These are phyloP conservation scores for Colletotrichum graminicola DNA, from an alignment of 2,329 filamentous ascomycete genomes.

Conservation along the genomic window DNA sequence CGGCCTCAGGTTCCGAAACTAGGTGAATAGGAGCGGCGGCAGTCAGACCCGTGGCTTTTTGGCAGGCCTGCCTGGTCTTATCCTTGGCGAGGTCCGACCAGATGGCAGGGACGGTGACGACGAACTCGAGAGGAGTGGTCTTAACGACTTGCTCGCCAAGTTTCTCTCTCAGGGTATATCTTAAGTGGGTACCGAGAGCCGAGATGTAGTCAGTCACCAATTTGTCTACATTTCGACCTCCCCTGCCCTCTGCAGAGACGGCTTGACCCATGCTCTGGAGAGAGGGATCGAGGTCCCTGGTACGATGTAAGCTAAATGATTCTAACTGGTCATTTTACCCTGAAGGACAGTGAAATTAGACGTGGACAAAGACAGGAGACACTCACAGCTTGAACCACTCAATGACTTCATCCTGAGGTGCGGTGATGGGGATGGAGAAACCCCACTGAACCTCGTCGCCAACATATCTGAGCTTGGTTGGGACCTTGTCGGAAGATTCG, in stretches of 20 bases:
- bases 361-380: constrained; percentile 10
- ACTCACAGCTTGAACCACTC: constrained; percentile 66
- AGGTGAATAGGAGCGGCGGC: constrained; percentile 55
- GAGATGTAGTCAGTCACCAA: constrained; percentile 63
- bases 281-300: constrained; percentile 54
- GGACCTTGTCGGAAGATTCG: constrained; percentile 61
- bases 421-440: constrained; percentile 59
- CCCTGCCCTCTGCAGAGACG: constrained; percentile 46
- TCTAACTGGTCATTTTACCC: too few relatives aligned
- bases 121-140: constrained; percentile 63
- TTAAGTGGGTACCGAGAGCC: constrained; percentile 62
- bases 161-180: constrained; percentile 57
- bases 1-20: constrained; percentile 66
- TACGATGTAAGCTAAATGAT: not conserved
- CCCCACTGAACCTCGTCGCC: constrained; percentile 62
- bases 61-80: constrained; percentile 60
- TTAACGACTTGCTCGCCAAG: constrained; percentile 57
- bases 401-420: constrained; percentile 54
- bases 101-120: constrained; percentile 70
- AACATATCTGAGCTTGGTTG: constrained; percentile 61
- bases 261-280: constrained; percentile 50
- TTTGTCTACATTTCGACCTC: constrained; percentile 53
- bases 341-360: too few relatives aligned
- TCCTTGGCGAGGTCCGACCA: constrained; percentile 69
- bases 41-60: constrained; percentile 51